Base-by-base conservation (phyloP, 768 basidiomycete species). In the Mrakia frigida region DNA sequence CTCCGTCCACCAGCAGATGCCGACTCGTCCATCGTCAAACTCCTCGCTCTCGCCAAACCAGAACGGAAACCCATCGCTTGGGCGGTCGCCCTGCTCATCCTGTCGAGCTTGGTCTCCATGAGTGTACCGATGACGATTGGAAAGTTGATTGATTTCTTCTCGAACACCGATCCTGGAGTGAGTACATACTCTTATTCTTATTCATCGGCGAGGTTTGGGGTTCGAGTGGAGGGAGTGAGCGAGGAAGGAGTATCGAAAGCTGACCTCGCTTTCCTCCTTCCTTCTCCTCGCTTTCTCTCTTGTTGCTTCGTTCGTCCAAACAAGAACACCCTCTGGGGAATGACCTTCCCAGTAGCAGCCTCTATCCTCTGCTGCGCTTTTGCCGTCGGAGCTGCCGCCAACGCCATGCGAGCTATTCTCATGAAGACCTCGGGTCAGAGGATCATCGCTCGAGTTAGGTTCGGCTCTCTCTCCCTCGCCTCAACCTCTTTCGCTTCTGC, bases 91-190 rank as follows among this genome's bases (percentile, higher is more conserved):
- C 76, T 86, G 78, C 86, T 98, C 11, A 83, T 95, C 23, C 86
- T 93, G n/a, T 96, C 94, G 0, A 93, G 93, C 13, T 86, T 91
- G 3, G 92, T 99, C 31, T 92, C 93, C 5, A 91, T 98, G 90
- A 91, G 91, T 79, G 88, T 98, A 18, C 96, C 96, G 0, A 89
- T 97, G 80, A 94, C 94, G 1, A 90, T 98, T 80, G 96, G 96
- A 14, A 92, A 89, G 82, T 86, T 98, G 71, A 97, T 99, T 78
- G 95, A 98, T 84, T 94, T 91, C 84, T 98, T 97, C 83, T 79
- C 80, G 0, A 89, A 68, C 37, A 68, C 65, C 25, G 65, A 68
- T n/a, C 65, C 65, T 39, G 65, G 39, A 23, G 65, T 68, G 37
- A 35, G 65, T 68, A 3, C 14, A 2, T 21, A 28, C 4, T 2